These are phyloP conservation scores for Suhomyces sp. DNA, from an alignment of 805 yeast species.

Conservation along the genomic window DNA sequence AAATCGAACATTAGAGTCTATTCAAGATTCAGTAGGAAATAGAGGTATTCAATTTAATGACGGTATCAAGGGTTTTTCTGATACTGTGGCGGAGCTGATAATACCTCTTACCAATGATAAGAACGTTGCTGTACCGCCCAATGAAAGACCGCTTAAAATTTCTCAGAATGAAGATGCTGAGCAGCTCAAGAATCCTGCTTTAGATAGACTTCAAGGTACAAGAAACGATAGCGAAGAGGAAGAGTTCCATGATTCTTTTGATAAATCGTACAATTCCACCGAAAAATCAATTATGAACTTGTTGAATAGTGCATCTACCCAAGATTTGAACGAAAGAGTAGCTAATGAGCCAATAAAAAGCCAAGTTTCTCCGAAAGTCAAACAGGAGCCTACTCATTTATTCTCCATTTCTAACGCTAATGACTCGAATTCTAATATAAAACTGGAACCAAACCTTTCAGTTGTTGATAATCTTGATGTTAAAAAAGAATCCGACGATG, in stretches of 20 bases:
- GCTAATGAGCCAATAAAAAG: neutral
- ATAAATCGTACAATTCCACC: constrained; percentile 32
- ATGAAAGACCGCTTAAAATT: neutral
- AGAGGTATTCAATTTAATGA: constrained; percentile 32
- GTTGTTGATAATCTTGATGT: neutral
- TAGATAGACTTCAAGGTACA: neutral
- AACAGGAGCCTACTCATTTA: constrained; percentile 1
- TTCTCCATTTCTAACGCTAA: neutral
- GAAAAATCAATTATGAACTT: constrained; percentile 42
- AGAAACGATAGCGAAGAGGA: constrained; percentile 7
- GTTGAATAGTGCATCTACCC: constrained; percentile 20
- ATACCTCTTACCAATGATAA: constrained; percentile 18
- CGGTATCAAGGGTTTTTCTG: constrained; percentile 43
- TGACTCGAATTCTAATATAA: neutral
- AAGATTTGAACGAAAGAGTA: constrained; percentile 5
- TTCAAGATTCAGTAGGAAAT: constrained; percentile 13
- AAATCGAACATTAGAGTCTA: constrained; percentile 24
- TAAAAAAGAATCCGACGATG: constrained; percentile 1
- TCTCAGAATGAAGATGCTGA: constrained; percentile 9
- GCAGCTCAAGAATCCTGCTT: neutral
- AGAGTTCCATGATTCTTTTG: constrained; percentile 28
- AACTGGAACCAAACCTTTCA: neutral
- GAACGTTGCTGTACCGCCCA: neutral
- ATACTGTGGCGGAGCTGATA: constrained; percentile 32
- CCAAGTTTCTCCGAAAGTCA: neutral